Evolutionary conservation across 805 yeast species (phyloP).

Genomic region (Kodamaea kaohsiungensis): DNA sequence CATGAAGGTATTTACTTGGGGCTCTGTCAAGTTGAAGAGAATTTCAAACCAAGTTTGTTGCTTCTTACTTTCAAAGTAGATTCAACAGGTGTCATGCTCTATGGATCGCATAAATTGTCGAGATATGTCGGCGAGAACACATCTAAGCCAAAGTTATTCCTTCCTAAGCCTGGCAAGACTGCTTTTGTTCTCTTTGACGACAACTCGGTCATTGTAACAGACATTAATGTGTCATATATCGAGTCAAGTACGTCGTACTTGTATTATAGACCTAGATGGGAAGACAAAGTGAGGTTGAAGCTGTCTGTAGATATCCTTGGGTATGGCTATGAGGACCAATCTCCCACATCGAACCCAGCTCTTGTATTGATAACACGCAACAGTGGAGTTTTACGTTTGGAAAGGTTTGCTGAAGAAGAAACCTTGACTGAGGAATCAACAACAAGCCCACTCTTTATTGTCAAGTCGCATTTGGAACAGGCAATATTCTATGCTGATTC

Average conservation of each 20-base stretch:
- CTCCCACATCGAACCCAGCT: slow-evolving; percentile 43
- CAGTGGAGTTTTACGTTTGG: slow-evolving; percentile 64
- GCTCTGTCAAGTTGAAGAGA: slow-evolving; percentile 23
- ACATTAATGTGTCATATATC: slow-evolving; percentile 44
- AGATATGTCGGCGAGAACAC: background rate
- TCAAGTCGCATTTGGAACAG: slow-evolving; percentile 80
- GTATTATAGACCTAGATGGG: slow-evolving; percentile 64
- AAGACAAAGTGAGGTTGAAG: slow-evolving; percentile 68
- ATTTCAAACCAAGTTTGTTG: slow-evolving; percentile 32
- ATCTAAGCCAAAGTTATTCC: slow-evolving; percentile 46
- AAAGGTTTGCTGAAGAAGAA: slow-evolving; percentile 36
- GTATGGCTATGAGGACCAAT: slow-evolving; percentile 51
- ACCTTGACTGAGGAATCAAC: slow-evolving; percentile 19
- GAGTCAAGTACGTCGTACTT: slow-evolving; percentile 23
- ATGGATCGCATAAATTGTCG: slow-evolving; percentile 58
- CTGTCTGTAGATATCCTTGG: slow-evolving; percentile 57
- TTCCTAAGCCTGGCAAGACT: slow-evolving; percentile 60
- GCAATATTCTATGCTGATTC: slow-evolving; percentile 63
- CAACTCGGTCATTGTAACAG: slow-evolving; percentile 65
- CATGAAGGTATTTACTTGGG: slow-evolving; percentile 46
- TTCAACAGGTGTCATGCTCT: slow-evolving; percentile 51
- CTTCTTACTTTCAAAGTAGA: slow-evolving; percentile 56
- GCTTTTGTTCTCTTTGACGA: slow-evolving; percentile 58
- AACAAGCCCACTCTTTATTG: slow-evolving; percentile 24
- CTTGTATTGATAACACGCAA: slow-evolving; percentile 49